Evolutionary conservation across 192 early-diverging fungal genomes (phyloP).

Genomic region (Backusella morwellensis): DNA sequence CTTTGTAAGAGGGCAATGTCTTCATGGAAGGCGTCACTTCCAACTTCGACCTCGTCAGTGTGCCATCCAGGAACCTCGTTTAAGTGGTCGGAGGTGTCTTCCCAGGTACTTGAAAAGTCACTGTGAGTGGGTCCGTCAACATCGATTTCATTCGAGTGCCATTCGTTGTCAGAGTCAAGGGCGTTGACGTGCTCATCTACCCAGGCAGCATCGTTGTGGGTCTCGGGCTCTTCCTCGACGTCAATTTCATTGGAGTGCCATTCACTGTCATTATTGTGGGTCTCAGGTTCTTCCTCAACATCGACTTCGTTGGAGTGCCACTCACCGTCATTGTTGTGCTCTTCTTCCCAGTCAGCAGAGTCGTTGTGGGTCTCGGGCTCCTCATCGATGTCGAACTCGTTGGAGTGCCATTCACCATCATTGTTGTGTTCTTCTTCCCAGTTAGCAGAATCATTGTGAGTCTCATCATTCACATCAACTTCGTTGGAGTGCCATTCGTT

Average conservation of each 20-base stretch:
- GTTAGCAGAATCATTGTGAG: neutral
- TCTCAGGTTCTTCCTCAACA: neutral
- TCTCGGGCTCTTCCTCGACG: neutral
- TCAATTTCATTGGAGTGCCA: neutral
- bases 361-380: neutral
- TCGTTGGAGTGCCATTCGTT: constrained; percentile 9
- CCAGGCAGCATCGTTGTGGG: neutral
- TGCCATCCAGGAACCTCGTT: neutral
- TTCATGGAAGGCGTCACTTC: neutral
- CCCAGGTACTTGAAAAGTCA: neutral
- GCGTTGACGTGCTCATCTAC: neutral
- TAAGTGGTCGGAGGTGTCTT: neutral
- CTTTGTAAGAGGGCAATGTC: neutral
- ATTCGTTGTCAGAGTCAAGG: neutral
- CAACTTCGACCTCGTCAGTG: neutral
- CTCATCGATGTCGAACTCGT: neutral
- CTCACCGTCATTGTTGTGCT: neutral
- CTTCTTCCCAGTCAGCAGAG: neutral
- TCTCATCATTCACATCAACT: neutral
- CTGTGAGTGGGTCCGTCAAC: neutral
- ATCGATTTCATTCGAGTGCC: constrained; percentile 1
- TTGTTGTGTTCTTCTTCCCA: neutral
- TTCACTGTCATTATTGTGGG: neutral
- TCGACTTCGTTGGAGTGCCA: neutral
- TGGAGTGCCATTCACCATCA: neutral